Base-by-base conservation (phyloP, 768 basidiomycete species). In the Suillus discolor region DNA sequence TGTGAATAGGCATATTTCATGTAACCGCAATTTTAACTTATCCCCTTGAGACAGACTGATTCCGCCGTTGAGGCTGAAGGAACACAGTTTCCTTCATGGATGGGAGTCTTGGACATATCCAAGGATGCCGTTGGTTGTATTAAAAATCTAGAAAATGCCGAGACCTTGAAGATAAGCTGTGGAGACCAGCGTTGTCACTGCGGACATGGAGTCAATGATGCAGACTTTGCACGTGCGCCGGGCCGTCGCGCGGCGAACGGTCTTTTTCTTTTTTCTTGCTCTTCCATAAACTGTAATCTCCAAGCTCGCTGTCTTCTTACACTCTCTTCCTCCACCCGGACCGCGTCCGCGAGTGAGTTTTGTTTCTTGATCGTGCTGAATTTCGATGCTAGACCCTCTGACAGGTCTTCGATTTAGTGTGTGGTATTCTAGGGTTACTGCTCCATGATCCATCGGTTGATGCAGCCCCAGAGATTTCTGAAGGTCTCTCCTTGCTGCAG, bases 401-500 rank as follows among this genome's bases (percentile, higher is more conserved):
- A 65, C 59, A 60, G 38, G n/a, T 49, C 44, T 25, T 49, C 36
- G 8, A 23, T 42, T 31, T 60, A 87, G 84, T 98, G 96, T 98
- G 96, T 78, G 96, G 96, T 69, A 93, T 97, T 74, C 83, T 97
- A 67, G 96, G 94, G 68, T 82, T 97, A 45, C 84, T 97, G 44
- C 82, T 94, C 65, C 90, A 94, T 73, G 93, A 96, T 73, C 82
- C 91, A 64, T 80, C 82, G 68, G 68, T 87, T 75, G 85, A 93
- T 69, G 91, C 88, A 47, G 96, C 96, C 31, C 75, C 88, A 18
- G 96, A 98, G 79, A 96, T 98, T 73, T 90, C 87, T 71, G 97
- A 99, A 76, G 96, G 95, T 36, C 85, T 99, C n/a, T 92, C 96
- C 25, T 82, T 99, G 44, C 83, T 99, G 7, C 97, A 99, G 77